Evolutionary conservation across 2,329 filamentous ascomycete species (phyloP).

Genomic region (Endocalyx cinctus): DNA sequence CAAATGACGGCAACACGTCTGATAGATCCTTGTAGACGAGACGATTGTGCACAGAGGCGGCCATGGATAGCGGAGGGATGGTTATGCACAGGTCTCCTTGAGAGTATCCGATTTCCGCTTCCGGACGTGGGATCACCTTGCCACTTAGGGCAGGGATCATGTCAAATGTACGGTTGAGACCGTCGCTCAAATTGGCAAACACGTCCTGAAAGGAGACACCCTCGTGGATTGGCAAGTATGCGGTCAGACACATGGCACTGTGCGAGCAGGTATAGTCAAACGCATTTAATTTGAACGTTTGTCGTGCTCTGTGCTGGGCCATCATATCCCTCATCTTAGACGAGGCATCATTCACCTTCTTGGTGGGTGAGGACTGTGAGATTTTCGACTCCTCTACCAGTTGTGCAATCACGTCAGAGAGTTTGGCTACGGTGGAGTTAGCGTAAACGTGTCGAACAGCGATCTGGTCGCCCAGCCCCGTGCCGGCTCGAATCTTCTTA

Average conservation of each 20-base stretch:
- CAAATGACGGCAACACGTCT: slow-evolving; percentile 19
- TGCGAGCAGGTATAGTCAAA: slow-evolving; percentile 31
- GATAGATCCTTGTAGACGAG: slow-evolving; percentile 24
- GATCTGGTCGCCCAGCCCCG: slow-evolving; percentile 23
- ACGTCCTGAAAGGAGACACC: slow-evolving; percentile 22
- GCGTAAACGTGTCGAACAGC: slow-evolving; percentile 31
- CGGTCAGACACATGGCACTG: slow-evolving; percentile 26
- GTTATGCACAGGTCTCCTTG: slow-evolving; percentile 21
- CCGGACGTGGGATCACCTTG: slow-evolving; percentile 27
- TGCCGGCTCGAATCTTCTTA: slow-evolving; percentile 26
- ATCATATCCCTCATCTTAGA: slow-evolving; percentile 12
- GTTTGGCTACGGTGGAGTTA: slow-evolving; percentile 22
- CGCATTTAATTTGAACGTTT: slow-evolving; percentile 25
- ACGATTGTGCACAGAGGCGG: slow-evolving; percentile 5
- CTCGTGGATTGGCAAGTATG: slow-evolving; percentile 30
- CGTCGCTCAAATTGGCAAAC: slow-evolving; percentile 28
- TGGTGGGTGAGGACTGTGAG: slow-evolving; percentile 7
- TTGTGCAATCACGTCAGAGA: slow-evolving; percentile 19
- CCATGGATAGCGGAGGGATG: slow-evolving; percentile 6
- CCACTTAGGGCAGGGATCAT: slow-evolving; percentile 32
- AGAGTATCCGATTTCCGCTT: slow-evolving; percentile 23
- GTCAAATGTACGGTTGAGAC: slow-evolving; percentile 29
- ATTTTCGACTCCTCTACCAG: slow-evolving; percentile 11
- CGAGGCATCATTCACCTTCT: not conserved
- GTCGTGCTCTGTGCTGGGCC: slow-evolving; percentile 19